A percentile compares a stretch with the other conserved stretches of the same genome.
Conservation (phyloP, 257 asterid genomes). For the Petunia secreta region DNA sequence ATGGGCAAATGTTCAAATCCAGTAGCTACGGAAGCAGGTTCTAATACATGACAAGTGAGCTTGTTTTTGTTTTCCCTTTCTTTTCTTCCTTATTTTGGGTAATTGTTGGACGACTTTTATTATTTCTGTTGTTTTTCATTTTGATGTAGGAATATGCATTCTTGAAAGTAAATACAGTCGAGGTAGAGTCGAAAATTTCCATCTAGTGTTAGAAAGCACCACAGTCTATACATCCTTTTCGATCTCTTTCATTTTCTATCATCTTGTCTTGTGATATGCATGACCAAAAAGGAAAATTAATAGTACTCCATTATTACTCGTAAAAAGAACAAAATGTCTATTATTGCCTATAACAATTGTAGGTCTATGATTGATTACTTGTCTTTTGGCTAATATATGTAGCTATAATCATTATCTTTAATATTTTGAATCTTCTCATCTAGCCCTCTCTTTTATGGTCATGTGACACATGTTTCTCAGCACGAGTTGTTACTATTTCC, state of each 20-base stretch:
- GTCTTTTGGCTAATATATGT: not conserved
- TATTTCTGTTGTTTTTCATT: too few species aligned
- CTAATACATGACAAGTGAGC: too few species aligned
- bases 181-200: not conserved
- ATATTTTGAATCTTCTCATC: not conserved
- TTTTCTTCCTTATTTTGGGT: too few species aligned
- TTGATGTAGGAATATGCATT: too few species aligned
- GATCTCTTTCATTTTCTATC: not conserved
- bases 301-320: not conserved
- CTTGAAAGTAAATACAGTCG: not conserved
- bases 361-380: slow-evolving; percentile 8
- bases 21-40: too few species aligned
- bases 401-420: not conserved
- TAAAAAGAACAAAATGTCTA: not conserved
- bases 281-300: not conserved
- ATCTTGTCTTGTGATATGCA: slow-evolving; percentile 5
- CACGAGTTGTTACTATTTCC: not conserved
- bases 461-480: not conserved
- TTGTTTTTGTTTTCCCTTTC: too few species aligned
- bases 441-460: not conserved
- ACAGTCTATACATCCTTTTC: not conserved
- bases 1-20: too few species aligned
- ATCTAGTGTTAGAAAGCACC: not conserved
- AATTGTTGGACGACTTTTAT: too few species aligned
- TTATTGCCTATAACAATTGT: not conserved